phyloP scores from a whole-genome alignment of 495 filamentous ascomycete genomes.

The Zalerion maritima region DNA sequence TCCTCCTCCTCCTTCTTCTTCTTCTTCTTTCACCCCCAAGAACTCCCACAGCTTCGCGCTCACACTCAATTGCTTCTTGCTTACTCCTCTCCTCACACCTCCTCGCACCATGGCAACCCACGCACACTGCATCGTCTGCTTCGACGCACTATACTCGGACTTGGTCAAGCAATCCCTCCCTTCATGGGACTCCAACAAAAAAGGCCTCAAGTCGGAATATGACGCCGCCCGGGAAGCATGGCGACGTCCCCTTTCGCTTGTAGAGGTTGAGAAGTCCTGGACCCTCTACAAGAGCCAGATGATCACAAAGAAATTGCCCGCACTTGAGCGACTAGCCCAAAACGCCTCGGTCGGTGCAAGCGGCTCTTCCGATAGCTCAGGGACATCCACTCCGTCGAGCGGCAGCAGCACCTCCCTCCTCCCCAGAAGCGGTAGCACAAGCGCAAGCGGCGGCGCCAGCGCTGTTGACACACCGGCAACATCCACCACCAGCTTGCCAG shows the following conservation, averaged over 20 bases:
- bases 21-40: too few relatives aligned
- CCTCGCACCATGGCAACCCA: slow-evolving; percentile 53
- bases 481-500: slow-evolving; percentile 18
- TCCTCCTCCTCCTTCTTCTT: too few relatives aligned
- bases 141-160: slow-evolving; percentile 61
- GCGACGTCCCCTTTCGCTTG: slow-evolving; percentile 42
- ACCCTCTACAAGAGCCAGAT: slow-evolving; percentile 28
- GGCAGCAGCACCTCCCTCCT: slow-evolving; percentile 17
- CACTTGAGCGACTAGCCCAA: slow-evolving; percentile 21
- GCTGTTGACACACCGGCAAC: slow-evolving; percentile 22
- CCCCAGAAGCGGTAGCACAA: slow-evolving; percentile 4
- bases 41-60: too few relatives aligned
- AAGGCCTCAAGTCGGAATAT: slow-evolving; percentile 22
- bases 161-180: slow-evolving; percentile 40
- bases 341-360: slow-evolving; percentile 14
- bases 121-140: slow-evolving; percentile 81
- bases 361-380: slow-evolving; percentile 12
- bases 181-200: slow-evolving; percentile 33
- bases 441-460: too few relatives aligned
- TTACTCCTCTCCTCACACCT: not conserved
- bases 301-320: slow-evolving; percentile 22
- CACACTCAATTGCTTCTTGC: too few relatives aligned
- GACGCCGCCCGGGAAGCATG: too few relatives aligned
- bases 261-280: slow-evolving; percentile 60
- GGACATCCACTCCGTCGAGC: slow-evolving; percentile 12